Evolutionary conservation across 805 yeast genomes (phyloP), one percentile per base, ranked within the genome.

Genomic region (Candida sakaeoensis): DNA sequence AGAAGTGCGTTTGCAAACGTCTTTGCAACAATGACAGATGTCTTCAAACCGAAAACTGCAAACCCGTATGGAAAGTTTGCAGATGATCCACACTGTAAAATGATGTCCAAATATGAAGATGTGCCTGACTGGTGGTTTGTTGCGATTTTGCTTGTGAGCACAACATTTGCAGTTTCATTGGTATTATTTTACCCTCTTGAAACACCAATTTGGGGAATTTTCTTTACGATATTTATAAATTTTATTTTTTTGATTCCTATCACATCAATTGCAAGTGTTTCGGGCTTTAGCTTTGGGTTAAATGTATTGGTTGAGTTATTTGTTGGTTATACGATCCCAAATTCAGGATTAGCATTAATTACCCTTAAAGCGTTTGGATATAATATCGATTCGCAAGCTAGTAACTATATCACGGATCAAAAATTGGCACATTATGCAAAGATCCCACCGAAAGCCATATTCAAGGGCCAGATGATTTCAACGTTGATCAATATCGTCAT

Each of bases 51-150:
- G 23, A 40, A 40, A 19, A 34, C 46, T 2, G 16, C 21, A 6
- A 30, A 38, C 17, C 41, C 35, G 10, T 58, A 55, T 34, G 65
- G 62, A 4, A 48, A 53, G 9, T 60, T 36, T 23, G 26, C 32
- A 5, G 28, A 27, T 3, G 85, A 80, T 49, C 76, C 82, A 2
- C 82, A 77, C 49, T 70, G 79, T 41, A 63, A 61, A 34, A 76
- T 78, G 72, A 79, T 79, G 81, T 45, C 71, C 33, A 63, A 58
- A 40, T 82, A 82, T 56, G 71, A 71, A 27, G 88, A 82, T 47
- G 86, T 80, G 15, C 93, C 95, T 1, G 84, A 79, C 47, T 79
- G 82, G 80, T 81, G 88, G 86, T 82, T 74, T 50, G 50, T 61
- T 3, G 44, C 58, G 3, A 61, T 76, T 12, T 64, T 80, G 29